Base-by-base conservation (phyloP, 1,139 yeast species). In the Yamadazyma epiphylla region DNA sequence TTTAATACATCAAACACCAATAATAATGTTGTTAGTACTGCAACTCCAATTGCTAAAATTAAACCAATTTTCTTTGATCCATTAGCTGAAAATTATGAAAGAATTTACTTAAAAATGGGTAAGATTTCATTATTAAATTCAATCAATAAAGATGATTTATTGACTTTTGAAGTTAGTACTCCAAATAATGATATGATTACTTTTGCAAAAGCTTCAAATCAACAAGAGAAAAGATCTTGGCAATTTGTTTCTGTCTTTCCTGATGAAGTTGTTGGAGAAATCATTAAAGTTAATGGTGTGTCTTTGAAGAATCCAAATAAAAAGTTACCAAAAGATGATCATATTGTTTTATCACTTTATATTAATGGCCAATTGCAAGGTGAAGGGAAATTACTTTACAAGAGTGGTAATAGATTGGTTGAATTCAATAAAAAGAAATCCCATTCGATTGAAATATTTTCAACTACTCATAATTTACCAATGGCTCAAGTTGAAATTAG, bases 221-320 rank as follows among this genome's bases (percentile, higher is more conserved):
- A 79, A 46, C 58, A 59, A 19, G 73, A 70, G 19, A 58, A 59
- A 25, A 56, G 65, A 15, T 45, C 57, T 13, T 87, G 95, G 95
- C 78, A 77, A 38, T 84, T 87, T 45, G 71, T 84, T n/a, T 80
- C 94, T 2, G 87, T 83, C 10, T 70, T 70, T 46, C 79, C 88
- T 2, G 82, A 75, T 29, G 96, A 87, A 53, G 68, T 75, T 8
- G 64, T 83, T 39, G 94, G 94, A 23, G 91, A 82, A 51, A 68
- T 74, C 34, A 65, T 82, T 28, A 72, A 77, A 46, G 64, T 81
- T 15, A 70, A 72, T 36, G 96, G 83, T 29, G 60, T 80, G 19
- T 69, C 73, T 3, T 46, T 52, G 35, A 61, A 61, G 38, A 48
- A 47, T 29, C 51, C 58, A 2, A 45, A 53, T 13, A 60, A 57